phyloP scores from a whole-genome alignment of 2,329 filamentous ascomycete species.

The Xenoacremonium recifei region DNA sequence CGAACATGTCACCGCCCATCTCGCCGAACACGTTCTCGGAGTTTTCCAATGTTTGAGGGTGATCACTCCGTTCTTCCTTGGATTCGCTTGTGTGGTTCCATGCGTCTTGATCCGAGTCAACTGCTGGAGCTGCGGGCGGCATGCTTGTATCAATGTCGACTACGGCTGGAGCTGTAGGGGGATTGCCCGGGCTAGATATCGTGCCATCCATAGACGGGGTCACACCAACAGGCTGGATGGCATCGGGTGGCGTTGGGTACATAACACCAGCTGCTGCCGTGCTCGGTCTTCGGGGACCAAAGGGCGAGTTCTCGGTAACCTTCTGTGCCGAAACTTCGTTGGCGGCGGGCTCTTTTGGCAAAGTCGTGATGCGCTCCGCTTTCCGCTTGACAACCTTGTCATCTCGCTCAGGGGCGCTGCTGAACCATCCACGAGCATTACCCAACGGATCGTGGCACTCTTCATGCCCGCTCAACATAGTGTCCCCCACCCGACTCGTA shows the following conservation, averaged over 20 bases:
- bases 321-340: constrained; percentile 41
- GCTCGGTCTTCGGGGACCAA: constrained; percentile 49
- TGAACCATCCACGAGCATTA: constrained; percentile 49
- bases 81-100: constrained; percentile 38
- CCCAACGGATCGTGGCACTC: constrained; percentile 49
- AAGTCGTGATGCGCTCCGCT: constrained; percentile 46
- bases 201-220: constrained; percentile 57
- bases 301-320: constrained; percentile 51
- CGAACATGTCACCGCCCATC: constrained; percentile 68
- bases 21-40: constrained; percentile 66
- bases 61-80: constrained; percentile 44
- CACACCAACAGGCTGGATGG: constrained; percentile 53
- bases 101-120: constrained; percentile 23
- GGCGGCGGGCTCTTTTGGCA: constrained; percentile 41
- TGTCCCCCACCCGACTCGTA: constrained; percentile 39
- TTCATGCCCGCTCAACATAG: constrained; percentile 34
- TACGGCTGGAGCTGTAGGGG: constrained; percentile 25
- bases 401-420: constrained; percentile 43
- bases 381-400: constrained; percentile 47
- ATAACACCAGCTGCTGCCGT: constrained; percentile 52
- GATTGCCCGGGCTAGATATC: constrained; percentile 55
- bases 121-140: constrained; percentile 16
- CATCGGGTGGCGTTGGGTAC: constrained; percentile 73
- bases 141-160: constrained; percentile 28
- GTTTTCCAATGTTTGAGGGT: constrained; percentile 43